Evolutionary conservation across 1,284 basidiomycete genomes (phyloP).

Genomic region (Ustilago xerochloae): DNA sequence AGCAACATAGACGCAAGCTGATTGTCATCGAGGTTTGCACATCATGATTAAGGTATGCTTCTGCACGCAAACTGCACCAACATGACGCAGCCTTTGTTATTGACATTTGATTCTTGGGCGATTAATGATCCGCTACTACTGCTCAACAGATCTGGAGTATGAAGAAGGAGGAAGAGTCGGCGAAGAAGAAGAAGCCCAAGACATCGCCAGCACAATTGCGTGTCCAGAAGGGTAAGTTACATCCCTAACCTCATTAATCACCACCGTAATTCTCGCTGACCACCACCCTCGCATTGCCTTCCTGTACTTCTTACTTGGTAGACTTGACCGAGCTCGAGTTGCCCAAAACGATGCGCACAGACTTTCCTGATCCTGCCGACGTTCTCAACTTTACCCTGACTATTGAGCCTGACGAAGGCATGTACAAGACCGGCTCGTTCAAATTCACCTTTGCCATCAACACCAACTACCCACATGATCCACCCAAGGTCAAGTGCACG

Average conservation of each 20-base stretch:
- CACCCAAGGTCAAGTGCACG: conserved; percentile 97
- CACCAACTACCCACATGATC: conserved; percentile 98
- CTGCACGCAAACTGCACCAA: neutral
- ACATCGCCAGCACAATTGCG: conserved; percentile 96
- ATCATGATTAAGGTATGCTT: conserved; percentile 42
- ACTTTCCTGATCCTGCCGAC: conserved; percentile 90
- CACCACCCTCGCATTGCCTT: neutral
- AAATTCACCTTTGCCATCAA: conserved; percentile 94
- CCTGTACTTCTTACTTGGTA: conserved; percentile 65
- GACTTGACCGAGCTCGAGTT: conserved; percentile 97
- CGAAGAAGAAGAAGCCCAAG: conserved; percentile 72
- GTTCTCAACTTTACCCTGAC: conserved; percentile 95
- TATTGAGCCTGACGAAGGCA: conserved; percentile 98
- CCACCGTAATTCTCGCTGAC: no score
- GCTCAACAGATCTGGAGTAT: conserved; percentile 62
- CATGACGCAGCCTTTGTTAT: neutral
- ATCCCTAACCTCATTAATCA: neutral
- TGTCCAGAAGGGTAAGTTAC: conserved; percentile 89
- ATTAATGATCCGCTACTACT: no score
- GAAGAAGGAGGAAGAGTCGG: conserved; percentile 66
- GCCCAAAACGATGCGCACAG: conserved; percentile 92
- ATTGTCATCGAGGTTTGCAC: neutral
- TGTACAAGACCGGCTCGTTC: conserved; percentile 96
- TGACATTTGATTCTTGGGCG: neutral
- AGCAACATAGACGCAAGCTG: neutral